Conservation (phyloP, 2,329 filamentous ascomycete species). For the Aureobasidium leucospermi region DNA sequence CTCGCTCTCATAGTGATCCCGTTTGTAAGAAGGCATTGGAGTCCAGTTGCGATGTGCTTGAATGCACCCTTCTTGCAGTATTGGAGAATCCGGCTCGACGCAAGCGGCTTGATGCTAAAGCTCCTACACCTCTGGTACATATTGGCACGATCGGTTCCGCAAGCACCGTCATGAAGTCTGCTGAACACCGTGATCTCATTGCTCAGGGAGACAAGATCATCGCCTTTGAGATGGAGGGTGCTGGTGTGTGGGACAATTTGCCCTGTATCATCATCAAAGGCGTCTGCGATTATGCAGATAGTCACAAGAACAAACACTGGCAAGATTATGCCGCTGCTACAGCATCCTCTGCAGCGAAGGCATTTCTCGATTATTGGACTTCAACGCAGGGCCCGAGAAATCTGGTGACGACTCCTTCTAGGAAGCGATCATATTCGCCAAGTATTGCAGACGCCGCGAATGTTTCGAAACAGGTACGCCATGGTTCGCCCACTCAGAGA, state of each 20-base stretch:
- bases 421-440: neutral
- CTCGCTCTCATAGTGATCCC: neutral
- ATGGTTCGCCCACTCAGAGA: neutral
- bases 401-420: neutral
- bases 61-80: neutral
- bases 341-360: slow-evolving; percentile 14
- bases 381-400: neutral
- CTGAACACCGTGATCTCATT: neutral
- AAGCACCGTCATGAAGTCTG: slow-evolving; percentile 11
- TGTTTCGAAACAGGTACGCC: neutral
- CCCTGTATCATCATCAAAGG: slow-evolving; percentile 16
- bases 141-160: slow-evolving; percentile 11
- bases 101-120: neutral
- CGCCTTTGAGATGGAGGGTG: slow-evolving; percentile 19
- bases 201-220: slow-evolving; percentile 2
- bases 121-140: neutral
- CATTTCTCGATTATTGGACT: slow-evolving; percentile 7
- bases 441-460: neutral
- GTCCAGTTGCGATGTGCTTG: neutral
- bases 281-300: slow-evolving; percentile 17
- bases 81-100: neutral
- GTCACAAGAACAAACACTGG: slow-evolving; percentile 18
- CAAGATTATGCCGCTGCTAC: slow-evolving; percentile 15
- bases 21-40: neutral
- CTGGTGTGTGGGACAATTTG: slow-evolving; percentile 15